Base-by-base conservation (phyloP, 805 yeast species). In the Priceomyces haplophilus region DNA sequence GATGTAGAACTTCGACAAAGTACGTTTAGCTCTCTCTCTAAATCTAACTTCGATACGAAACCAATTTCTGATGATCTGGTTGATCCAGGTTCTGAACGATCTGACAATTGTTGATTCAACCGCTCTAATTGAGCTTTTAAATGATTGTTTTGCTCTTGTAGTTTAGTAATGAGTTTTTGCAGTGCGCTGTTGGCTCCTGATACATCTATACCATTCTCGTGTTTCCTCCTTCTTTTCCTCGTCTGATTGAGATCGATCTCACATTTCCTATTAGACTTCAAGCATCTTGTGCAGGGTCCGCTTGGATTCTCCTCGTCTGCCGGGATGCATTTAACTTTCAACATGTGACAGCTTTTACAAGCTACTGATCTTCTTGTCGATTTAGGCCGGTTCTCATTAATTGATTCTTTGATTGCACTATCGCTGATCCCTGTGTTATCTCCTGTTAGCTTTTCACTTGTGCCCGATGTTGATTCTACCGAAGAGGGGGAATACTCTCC, bases 261-360 rank as follows among this genome's bases (percentile, higher is more conserved):
- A 64, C 97, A 89, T 25, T 61, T 61, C 48, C 80, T 72, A 32
- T 76, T 73, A 21, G 83, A 72, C 57, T 80, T 85, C 18, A 76
- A 48, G 56, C 97, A 89, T 33, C 97, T 72, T 10, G 76, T 64
- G 62, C 97, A 89, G 0, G 90, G 79, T 3, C 84, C 81, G 2
- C 70, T 60, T 7, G 82, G 81, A 44, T 82, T 76, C 23, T 68
- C 54, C 32, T 70, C 60, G 55, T 82, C 82, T 1, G 83, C 69
- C 0, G 96, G 93, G 6, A 84, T 79, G 62, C 97, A 89, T 52
- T 84, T 80, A 25, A 89, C 96, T 56, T 89, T 89, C 39, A 88
- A 72, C 0, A 85, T 60, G 54, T 91, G 95, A 57, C 97, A 89
- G n/a, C 79, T 69, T 49, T 76, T 79, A 58, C 87, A 82, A 1